Percentiles rank a stretch among this genome's conserved stretches.
Conservation (phyloP, 495 filamentous ascomycete species). For the Aspergillus cavernicola region DNA sequence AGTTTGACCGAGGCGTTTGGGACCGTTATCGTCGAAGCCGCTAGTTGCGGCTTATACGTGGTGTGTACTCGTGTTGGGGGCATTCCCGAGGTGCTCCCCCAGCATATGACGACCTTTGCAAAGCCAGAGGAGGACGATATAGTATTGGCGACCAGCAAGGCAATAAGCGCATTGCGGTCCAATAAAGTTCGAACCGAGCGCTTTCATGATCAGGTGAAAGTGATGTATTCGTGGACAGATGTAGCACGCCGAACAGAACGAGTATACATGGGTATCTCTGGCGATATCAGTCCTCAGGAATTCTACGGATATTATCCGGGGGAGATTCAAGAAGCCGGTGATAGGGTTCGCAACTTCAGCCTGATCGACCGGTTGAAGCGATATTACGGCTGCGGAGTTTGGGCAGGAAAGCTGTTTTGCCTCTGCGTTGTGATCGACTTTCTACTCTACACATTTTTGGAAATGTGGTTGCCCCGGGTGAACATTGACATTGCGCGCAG, state of each 20-base stretch:
- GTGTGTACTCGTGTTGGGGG: constrained; percentile 95
- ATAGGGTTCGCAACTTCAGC: constrained; percentile 77
- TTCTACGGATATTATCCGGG: constrained; percentile 76
- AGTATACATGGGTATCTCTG: constrained; percentile 88
- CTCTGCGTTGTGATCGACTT: constrained; percentile 93
- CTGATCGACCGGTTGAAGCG: constrained; percentile 91
- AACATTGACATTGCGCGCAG: constrained; percentile 83
- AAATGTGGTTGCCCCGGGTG: constrained; percentile 79
- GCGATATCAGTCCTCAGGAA: constrained; percentile 75
- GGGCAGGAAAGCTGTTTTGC: constrained; percentile 97
- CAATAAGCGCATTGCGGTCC: constrained; percentile 74
- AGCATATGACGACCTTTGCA: constrained; percentile 91
- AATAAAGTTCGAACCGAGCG: constrained; percentile 85
- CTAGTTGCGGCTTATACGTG: constrained; percentile 90
- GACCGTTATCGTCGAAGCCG: constrained; percentile 95
- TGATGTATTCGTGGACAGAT: constrained; percentile 98
- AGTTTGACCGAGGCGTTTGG: constrained; percentile 95
- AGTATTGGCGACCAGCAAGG: constrained; percentile 74
- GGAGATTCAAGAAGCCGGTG: constrained; percentile 63
- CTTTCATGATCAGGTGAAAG: constrained; percentile 94
- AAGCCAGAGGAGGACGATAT: constrained; percentile 91
- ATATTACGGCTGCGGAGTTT: constrained; percentile 99
- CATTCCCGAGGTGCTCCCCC: constrained; percentile 90
- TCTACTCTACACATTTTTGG: constrained; percentile 78
- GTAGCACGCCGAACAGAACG: constrained; percentile 89